A percentile compares a stretch with the other conserved stretches of the same genome.
Evolutionary conservation across 164 flowering plant species (phyloP).

Genomic region (Santalum album): DNA sequence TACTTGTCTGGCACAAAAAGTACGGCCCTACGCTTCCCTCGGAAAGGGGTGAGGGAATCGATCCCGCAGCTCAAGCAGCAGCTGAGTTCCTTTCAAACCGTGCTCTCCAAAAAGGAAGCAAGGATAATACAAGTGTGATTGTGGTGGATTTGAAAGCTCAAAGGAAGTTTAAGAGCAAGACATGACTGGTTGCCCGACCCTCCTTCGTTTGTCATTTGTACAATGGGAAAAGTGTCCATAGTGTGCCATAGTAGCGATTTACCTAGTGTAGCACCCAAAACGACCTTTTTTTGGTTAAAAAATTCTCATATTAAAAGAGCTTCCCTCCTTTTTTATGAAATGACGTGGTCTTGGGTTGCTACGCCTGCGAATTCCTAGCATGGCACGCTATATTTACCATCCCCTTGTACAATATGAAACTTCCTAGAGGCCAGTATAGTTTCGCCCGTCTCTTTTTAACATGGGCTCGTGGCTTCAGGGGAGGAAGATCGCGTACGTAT

Average conservation of each 20-base stretch:
- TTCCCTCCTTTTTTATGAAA: too few species aligned
- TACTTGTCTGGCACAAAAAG: constrained; percentile 32
- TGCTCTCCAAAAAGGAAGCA: constrained; percentile 1
- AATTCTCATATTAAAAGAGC: too few species aligned
- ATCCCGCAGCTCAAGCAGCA: constrained; percentile 1
- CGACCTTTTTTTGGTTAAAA: too few species aligned
- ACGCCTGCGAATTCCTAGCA: too few species aligned
- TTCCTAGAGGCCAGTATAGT: constrained; percentile 16
- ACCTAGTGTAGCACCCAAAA: too few species aligned
- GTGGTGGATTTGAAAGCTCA: constrained; percentile 8
- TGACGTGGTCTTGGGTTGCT: too few species aligned
- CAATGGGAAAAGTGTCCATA: constrained; percentile 15
- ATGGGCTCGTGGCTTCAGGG: constrained; percentile 28
- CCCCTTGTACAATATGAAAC: constrained; percentile 16
- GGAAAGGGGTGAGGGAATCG: constrained; percentile 7
- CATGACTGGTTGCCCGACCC: neutral
- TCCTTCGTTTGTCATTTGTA: too few species aligned
- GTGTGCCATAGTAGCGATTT: too few species aligned
- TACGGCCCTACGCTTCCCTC: constrained; percentile 15
- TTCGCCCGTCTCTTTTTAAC: constrained; percentile 38
- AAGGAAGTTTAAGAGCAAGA: constrained; percentile 17
- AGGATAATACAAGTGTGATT: neutral
- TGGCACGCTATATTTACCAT: too few species aligned
- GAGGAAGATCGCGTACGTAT: constrained; percentile 15
- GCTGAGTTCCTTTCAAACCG: neutral